These are phyloP conservation scores for Penicillium palitans DNA, from an alignment of 2,329 filamentous ascomycete genomes.

Conservation along the genomic window DNA sequence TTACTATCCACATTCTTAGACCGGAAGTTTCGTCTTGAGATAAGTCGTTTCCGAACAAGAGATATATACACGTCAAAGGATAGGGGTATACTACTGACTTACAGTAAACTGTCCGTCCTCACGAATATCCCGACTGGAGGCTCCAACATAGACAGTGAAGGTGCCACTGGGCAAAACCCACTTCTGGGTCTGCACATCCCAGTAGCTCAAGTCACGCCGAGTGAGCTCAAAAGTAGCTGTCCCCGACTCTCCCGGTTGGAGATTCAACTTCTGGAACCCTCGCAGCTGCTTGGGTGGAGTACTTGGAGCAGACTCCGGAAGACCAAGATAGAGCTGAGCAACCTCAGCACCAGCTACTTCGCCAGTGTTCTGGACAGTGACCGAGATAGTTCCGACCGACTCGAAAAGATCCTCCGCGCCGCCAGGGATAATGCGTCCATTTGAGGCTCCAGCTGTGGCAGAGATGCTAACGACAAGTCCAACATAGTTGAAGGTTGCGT, in stretches of 20 bases:
- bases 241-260: conserved; percentile 43
- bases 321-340: conserved; percentile 57
- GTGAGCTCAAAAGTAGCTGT: conserved; percentile 49
- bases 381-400: conserved; percentile 49
- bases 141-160: conserved; percentile 27
- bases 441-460: conserved; percentile 38
- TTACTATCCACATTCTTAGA: background rate
- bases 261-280: conserved; percentile 53
- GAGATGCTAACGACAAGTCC: conserved; percentile 50
- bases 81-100: background rate
- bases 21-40: background rate
- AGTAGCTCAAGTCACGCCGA: conserved; percentile 38
- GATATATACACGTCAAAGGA: background rate
- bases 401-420: conserved; percentile 59
- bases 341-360: conserved; percentile 50
- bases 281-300: conserved; percentile 43
- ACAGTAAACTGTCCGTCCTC: conserved; percentile 9
- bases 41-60: background rate
- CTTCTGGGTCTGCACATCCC: conserved; percentile 35
- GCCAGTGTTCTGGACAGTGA: conserved; percentile 55
- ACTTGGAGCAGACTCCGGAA: conserved; percentile 35
- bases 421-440: conserved; percentile 27
- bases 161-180: conserved; percentile 33
- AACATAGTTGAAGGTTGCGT: conserved; percentile 56
- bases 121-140: conserved; percentile 24